Base-by-base conservation (phyloP, 306 rosid genomes). In the Vicia villosa region DNA sequence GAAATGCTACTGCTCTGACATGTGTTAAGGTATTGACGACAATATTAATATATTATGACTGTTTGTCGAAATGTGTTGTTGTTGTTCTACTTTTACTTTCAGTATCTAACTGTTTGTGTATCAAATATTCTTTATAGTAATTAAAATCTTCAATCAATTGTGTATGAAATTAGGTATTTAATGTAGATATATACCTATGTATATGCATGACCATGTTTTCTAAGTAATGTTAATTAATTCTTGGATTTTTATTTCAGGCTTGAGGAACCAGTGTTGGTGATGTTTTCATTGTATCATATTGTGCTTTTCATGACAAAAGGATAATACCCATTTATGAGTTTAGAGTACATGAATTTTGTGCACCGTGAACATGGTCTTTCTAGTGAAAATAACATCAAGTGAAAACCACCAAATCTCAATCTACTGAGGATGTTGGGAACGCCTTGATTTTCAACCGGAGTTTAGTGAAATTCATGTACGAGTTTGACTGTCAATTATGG, bases 301-400 rank as follows among this genome's bases (percentile, higher is more conserved):
- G 89, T 71, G 96, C 97, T 81, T 94, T 88, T 74, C 98, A 94
- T 79, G 97, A 90, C 63, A 85, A 97, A 81, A 87, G 98, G n/a
- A n/a, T n/a, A 85, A 90, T 94, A 81, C 98, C 98, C 47, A 90
- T 94, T 78, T n/a, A n/a, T n/a, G n/a, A n/a, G n/a, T n/a, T n/a
- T n/a, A n/a, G n/a, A n/a, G n/a, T n/a, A n/a, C n/a, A n/a, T n/a
- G n/a, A n/a, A n/a, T n/a, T n/a, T n/a, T n/a, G n/a, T n/a, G n/a
- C n/a, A n/a, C n/a, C n/a, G n/a, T n/a, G n/a, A n/a, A n/a, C n/a
- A n/a, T n/a, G n/a, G n/a, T n/a, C n/a, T n/a, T n/a, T n/a, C n/a
- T n/a, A n/a, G n/a, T n/a, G n/a, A n/a, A n/a, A n/a, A n/a, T n/a
- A n/a, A n/a, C n/a, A n/a, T n/a, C n/a, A n/a, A n/a, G n/a, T n/a